phyloP scores from a whole-genome alignment of 2,329 filamentous ascomycete genomes.

The Fusarium citri region DNA sequence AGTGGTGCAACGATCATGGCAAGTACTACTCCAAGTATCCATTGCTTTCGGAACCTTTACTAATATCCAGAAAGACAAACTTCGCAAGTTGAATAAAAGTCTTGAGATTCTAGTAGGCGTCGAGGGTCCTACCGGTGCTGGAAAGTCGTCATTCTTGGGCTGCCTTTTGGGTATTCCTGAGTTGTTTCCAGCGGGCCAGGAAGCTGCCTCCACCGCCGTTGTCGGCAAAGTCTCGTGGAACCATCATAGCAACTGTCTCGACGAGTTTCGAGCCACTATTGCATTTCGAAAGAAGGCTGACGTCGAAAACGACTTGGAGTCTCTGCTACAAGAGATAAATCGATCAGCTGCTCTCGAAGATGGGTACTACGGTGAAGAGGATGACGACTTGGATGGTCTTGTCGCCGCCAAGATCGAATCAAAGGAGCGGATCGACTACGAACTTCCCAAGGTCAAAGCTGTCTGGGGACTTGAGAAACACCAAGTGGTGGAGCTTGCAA shows the following conservation, averaged over 20 bases:
- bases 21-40: background rate
- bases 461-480: constrained; percentile 38
- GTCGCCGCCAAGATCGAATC: background rate
- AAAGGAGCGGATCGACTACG: constrained; percentile 26
- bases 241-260: constrained; percentile 10
- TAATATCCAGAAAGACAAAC: background rate
- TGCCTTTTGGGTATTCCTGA: constrained; percentile 22
- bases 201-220: constrained; percentile 47
- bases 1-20: constrained; percentile 9
- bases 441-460: constrained; percentile 39
- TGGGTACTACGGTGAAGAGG: too few relatives aligned
- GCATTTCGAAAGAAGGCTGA: constrained; percentile 29
- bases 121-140: constrained; percentile 32
- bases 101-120: constrained; percentile 20
- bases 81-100: background rate
- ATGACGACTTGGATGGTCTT: too few relatives aligned
- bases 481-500: background rate
- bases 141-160: constrained; percentile 25
- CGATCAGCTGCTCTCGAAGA: too few relatives aligned
- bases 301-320: constrained; percentile 19
- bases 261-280: constrained; percentile 40
- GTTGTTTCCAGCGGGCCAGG: constrained; percentile 48
- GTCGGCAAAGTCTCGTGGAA: constrained; percentile 47
- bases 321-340: background rate
- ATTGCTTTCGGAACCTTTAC: too few relatives aligned